Evolutionary conservation across 2,329 filamentous ascomycete genomes (phyloP).

Genomic region (Colletotrichum coccodes): DNA sequence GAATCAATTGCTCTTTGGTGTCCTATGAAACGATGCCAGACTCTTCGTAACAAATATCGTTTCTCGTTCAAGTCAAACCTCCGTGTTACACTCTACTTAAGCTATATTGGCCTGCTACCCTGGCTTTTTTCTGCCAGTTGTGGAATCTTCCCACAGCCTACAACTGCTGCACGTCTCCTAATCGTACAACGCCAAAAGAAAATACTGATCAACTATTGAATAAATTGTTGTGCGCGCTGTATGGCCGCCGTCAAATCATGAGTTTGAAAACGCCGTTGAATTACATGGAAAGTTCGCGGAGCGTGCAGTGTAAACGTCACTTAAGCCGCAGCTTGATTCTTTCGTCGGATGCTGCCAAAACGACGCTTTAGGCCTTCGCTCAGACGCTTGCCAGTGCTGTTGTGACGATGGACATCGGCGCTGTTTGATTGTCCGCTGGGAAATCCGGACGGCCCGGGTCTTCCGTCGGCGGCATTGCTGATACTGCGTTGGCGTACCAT

Average conservation of each 20-base stretch:
- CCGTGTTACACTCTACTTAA: not conserved
- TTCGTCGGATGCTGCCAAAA: slow-evolving; percentile 62
- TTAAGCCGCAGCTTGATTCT: slow-evolving; percentile 42
- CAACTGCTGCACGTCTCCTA: not conserved
- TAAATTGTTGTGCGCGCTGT: not conserved
- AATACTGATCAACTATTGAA: not conserved
- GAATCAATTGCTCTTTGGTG: not conserved
- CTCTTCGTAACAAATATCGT: not conserved
- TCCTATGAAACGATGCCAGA: not conserved
- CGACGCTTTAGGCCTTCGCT: slow-evolving; percentile 63
- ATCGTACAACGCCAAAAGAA: slow-evolving; percentile 7
- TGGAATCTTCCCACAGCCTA: not conserved
- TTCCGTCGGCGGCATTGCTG: slow-evolving; percentile 48
- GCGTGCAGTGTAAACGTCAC: not conserved
- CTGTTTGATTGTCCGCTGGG: slow-evolving; percentile 36
- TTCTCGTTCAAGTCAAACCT: not conserved
- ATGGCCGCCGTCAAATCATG: not conserved
- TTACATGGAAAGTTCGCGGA: not conserved
- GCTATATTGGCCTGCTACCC: not conserved
- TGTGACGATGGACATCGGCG: slow-evolving; percentile 47
- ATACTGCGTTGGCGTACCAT: slow-evolving; percentile 54
- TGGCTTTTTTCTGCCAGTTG: not conserved
- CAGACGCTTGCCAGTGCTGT: slow-evolving; percentile 55
- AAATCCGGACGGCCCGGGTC: slow-evolving; percentile 34
- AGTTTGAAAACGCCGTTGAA: not conserved